phyloP scores from a whole-genome alignment of 768 basidiomycete species.

The Pluteus cervinus region DNA sequence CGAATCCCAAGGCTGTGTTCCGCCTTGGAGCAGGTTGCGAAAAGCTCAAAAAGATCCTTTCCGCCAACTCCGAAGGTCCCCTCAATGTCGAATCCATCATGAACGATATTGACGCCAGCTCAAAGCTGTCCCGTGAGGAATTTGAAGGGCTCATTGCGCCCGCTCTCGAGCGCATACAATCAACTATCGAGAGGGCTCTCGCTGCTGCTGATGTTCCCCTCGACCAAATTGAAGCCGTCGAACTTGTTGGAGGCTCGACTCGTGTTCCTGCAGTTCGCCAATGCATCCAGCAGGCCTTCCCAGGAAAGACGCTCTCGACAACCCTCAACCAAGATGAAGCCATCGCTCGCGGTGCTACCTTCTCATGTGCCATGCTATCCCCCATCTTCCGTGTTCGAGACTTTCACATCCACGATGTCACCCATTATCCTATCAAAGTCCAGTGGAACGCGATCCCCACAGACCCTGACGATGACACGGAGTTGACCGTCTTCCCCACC shows the following conservation, averaged over 20 bases:
- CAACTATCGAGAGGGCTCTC: conserved; percentile 74
- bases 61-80: conserved; percentile 85
- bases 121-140: conserved; percentile 75
- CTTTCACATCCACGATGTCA: conserved; percentile 84
- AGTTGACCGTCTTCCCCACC: conserved; percentile 84
- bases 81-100: conserved; percentile 94
- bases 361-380: conserved; percentile 94
- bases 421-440: conserved; percentile 85
- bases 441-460: conserved; percentile 72
- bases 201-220: conserved; percentile 72
- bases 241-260: conserved; percentile 90
- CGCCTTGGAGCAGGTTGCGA: conserved; percentile 85
- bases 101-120: conserved; percentile 91
- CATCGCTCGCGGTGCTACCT: conserved; percentile 91
- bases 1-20: conserved; percentile 90
- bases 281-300: conserved; percentile 79
- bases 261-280: conserved; percentile 90
- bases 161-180: conserved; percentile 71
- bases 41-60: conserved; percentile 93
- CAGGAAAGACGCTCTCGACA: conserved; percentile 76
- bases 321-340: conserved; percentile 99
- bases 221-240: conserved; percentile 85
- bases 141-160: conserved; percentile 74
- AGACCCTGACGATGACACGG: conserved; percentile 86
- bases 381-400: conserved; percentile 98